phyloP scores from a whole-genome alignment of 495 filamentous ascomycete species.

The Podospora pseudoanserina region DNA sequence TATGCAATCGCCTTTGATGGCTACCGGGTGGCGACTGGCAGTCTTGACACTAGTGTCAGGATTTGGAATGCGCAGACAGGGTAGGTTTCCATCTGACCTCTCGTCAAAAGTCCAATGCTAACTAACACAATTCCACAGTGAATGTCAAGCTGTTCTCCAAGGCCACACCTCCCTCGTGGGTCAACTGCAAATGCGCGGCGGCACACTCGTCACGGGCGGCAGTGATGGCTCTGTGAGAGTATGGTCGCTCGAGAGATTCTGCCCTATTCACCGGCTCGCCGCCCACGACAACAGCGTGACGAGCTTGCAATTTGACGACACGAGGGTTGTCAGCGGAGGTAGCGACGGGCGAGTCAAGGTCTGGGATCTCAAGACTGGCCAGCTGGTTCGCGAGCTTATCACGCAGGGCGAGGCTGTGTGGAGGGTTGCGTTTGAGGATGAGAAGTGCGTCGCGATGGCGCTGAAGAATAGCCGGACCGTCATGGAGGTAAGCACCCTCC shows the following conservation, averaged over 20 bases:
- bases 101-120: background rate
- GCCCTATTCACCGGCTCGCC: slow-evolving; percentile 86
- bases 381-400: slow-evolving; percentile 85
- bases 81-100: slow-evolving; percentile 44
- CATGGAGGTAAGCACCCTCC: slow-evolving; percentile 79
- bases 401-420: slow-evolving; percentile 90
- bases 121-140: slow-evolving; percentile 40
- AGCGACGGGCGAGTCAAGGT: slow-evolving; percentile 96
- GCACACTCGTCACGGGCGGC: slow-evolving; percentile 92
- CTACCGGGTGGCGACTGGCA: slow-evolving; percentile 88
- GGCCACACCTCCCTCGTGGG: slow-evolving; percentile 96
- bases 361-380: slow-evolving; percentile 90
- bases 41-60: slow-evolving; percentile 91
- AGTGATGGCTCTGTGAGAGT: slow-evolving; percentile 94
- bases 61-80: slow-evolving; percentile 94
- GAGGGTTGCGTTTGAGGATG: slow-evolving; percentile 96
- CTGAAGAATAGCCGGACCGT: slow-evolving; percentile 76
- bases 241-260: slow-evolving; percentile 86
- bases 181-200: slow-evolving; percentile 92
- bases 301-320: slow-evolving; percentile 93
- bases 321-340: slow-evolving; percentile 88
- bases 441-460: slow-evolving; percentile 96
- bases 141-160: slow-evolving; percentile 88
- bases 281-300: slow-evolving; percentile 99
- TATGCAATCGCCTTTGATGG: slow-evolving; percentile 98